Percentiles rank a stretch among this genome's conserved stretches.
These are phyloP conservation scores for Petunia axillaris DNA, from an alignment of 257 asterid species.

Conservation along the genomic window DNA sequence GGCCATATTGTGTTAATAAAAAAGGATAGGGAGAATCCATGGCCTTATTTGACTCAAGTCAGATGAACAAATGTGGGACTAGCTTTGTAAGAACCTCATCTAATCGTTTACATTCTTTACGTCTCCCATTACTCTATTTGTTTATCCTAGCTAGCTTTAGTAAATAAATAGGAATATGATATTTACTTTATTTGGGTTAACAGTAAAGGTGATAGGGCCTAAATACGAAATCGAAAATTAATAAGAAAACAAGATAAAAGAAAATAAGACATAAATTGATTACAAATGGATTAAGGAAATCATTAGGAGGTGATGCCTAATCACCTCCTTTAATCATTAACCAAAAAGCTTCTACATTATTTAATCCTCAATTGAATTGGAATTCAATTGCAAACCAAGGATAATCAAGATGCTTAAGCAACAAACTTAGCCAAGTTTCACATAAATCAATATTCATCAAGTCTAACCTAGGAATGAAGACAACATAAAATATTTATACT, in stretches of 20 bases:
- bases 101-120: slow-evolving; percentile 5
- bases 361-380: no score
- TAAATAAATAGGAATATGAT: not conserved
- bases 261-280: no score
- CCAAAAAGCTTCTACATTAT: no score
- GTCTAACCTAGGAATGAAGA: no score
- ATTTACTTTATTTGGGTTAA: not conserved
- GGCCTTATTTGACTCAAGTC: not conserved
- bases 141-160: not conserved
- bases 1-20: not conserved
- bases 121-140: not conserved
- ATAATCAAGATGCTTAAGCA: no score
- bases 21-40: not conserved
- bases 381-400: no score
- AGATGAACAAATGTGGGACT: not conserved
- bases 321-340: no score
- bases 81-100: not conserved
- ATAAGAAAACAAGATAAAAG: not conserved
- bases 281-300: no score
- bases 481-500: no score
- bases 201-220: not conserved
- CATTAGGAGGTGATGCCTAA: no score
- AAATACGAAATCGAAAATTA: not conserved
- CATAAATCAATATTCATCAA: no score
- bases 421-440: no score